Percentiles rank a stretch among this genome's conserved stretches.
Conservation (phyloP, 305 asterid species). For the Fraxinus sp. region DNA sequence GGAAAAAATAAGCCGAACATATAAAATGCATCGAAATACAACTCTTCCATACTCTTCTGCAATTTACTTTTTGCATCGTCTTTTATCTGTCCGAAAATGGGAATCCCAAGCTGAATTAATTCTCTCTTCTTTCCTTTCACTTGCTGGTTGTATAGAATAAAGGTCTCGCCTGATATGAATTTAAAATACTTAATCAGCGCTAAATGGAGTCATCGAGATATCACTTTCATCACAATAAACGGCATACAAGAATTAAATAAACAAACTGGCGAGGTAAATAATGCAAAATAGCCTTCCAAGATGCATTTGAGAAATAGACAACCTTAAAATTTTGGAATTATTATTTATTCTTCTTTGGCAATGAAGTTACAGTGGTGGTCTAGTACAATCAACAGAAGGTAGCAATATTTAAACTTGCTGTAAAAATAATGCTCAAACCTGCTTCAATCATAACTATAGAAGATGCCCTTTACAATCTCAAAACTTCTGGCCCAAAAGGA, state of each 20-base stretch:
- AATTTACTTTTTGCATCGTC: conserved; percentile 48
- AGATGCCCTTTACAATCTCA: conserved; percentile 33
- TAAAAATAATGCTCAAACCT: conserved; percentile 40
- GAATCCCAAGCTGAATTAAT: conserved; percentile 85
- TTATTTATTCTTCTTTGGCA: conserved; percentile 7
- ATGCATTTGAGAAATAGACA: background rate
- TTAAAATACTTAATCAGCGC: conserved; percentile 12
- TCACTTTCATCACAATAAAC: background rate
- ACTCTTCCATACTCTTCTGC: conserved; percentile 49
- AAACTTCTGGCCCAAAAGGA: conserved; percentile 70
- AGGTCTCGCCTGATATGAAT: conserved; percentile 74
- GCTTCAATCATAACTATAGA: background rate
- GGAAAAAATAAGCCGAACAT: background rate
- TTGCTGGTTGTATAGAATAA: conserved; percentile 82
- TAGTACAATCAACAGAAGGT: conserved; percentile 23
- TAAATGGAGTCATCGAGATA: background rate
- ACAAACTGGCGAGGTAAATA: background rate
- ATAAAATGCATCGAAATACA: background rate
- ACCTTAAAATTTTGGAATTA: background rate
- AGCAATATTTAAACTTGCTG: conserved; percentile 16
- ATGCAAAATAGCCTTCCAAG: background rate
- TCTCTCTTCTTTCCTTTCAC: conserved; percentile 89
- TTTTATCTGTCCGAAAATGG: conserved; percentile 71
- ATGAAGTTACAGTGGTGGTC: conserved; percentile 1
- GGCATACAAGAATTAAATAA: background rate